Evolutionary conservation across 208 protist genomes (phyloP).

Genomic region (Trypanosoma cruzi): DNA sequence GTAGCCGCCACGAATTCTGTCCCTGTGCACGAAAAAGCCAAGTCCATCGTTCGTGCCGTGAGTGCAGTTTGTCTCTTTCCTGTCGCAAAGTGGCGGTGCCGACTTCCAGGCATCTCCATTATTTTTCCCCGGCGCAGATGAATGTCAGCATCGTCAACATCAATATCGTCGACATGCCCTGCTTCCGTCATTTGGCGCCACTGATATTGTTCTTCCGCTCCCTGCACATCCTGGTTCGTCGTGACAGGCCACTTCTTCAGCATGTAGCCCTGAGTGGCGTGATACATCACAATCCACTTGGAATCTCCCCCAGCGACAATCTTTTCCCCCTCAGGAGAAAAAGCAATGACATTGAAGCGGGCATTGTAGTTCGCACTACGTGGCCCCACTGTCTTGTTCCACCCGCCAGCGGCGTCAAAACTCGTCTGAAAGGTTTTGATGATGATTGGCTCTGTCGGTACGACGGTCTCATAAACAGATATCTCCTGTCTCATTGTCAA

Average conservation of each 20-base stretch:
- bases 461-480: conserved; percentile 83
- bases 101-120: conserved; percentile 90
- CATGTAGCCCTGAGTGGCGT: conserved; percentile 88
- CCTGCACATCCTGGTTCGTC: conserved; percentile 85
- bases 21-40: conserved; percentile 81
- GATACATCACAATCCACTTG: conserved; percentile 91
- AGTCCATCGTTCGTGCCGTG: conserved; percentile 73
- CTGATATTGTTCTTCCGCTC: conserved; percentile 91
- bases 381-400: conserved; percentile 81
- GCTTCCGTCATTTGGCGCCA: conserved; percentile 86
- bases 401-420: conserved; percentile 87
- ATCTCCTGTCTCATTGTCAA: conserved; percentile 87
- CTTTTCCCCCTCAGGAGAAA: conserved; percentile 89
- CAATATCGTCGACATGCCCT: conserved; percentile 85
- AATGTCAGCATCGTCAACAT: conserved; percentile 81
- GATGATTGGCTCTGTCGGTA: conserved; percentile 83
- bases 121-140: conserved; percentile 80
- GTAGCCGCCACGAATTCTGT: conserved; percentile 90
- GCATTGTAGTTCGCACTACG: conserved; percentile 82
- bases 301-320: conserved; percentile 87
- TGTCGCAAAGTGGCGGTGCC: conserved; percentile 87
- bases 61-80: conserved; percentile 90
- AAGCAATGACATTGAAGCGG: conserved; percentile 85
- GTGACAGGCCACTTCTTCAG: conserved; percentile 92
- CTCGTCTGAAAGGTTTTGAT: conserved; percentile 86